Percentiles rank a stretch among this genome's conserved stretches.
phyloP scores from a whole-genome alignment of 495 filamentous ascomycete species.

The Penicillium arizonense region DNA sequence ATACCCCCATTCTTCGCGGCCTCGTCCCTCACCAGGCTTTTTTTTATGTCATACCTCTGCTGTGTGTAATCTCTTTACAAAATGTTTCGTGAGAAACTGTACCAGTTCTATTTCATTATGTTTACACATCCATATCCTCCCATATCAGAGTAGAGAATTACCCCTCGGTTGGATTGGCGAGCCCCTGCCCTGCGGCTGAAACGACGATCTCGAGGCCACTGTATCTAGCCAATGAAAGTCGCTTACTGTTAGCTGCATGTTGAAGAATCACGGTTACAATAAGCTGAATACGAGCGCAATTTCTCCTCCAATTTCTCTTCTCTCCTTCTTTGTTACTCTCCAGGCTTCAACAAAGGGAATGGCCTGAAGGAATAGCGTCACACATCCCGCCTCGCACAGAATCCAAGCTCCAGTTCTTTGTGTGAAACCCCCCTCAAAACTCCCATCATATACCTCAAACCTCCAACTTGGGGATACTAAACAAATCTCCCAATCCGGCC shows the following conservation, averaged over 20 bases:
- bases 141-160: not conserved
- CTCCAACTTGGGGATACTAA: not conserved
- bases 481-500: constrained; percentile 19
- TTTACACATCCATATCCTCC: not conserved
- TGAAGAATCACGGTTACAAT: not conserved
- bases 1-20: constrained; percentile 21
- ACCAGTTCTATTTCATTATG: constrained; percentile 1
- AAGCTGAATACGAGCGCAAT: constrained; percentile 5
- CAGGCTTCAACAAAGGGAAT: not conserved
- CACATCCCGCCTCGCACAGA: too few relatives aligned
- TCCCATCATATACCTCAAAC: not conserved
- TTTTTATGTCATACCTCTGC: constrained; percentile 19
- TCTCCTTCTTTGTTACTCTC: constrained; percentile 8
- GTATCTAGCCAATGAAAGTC: constrained; percentile 6
- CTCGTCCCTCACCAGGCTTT: constrained; percentile 21
- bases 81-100: constrained; percentile 5
- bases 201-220: constrained; percentile 3
- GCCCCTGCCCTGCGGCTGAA: constrained; percentile 9
- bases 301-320: constrained; percentile 1
- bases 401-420: too few relatives aligned
- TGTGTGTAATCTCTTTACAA: constrained; percentile 14
- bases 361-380: not conserved
- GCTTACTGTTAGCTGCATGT: not conserved
- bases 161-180: not conserved
- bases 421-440: not conserved